phyloP scores from a whole-genome alignment of 2,329 filamentous ascomycete genomes.

The Hypocreales sp. region DNA sequence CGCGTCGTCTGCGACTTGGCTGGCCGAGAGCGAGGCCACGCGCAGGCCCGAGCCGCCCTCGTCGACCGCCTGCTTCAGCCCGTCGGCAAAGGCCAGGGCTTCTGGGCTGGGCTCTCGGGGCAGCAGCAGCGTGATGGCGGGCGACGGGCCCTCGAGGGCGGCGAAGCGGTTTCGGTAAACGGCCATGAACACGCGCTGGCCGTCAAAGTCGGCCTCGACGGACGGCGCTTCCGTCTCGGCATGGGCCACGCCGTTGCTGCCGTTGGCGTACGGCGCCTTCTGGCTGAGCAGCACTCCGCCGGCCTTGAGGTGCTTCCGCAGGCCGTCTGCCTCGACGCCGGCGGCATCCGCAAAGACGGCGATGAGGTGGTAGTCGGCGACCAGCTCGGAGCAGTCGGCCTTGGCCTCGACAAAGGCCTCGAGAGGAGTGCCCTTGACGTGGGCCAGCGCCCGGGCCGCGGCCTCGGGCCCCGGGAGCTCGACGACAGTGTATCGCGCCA shows the following conservation, averaged over 20 bases:
- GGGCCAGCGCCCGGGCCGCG: slow-evolving; percentile 1
- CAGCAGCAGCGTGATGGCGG: slow-evolving; percentile 7
- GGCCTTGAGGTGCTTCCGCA: slow-evolving; percentile 11
- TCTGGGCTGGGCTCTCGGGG: background rate
- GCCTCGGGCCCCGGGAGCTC: slow-evolving; percentile 3
- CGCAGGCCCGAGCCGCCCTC: background rate
- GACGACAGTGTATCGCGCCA: slow-evolving; percentile 18
- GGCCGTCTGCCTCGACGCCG: slow-evolving; percentile 3
- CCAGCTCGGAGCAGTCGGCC: slow-evolving; percentile 6
- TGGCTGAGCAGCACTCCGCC: slow-evolving; percentile 14
- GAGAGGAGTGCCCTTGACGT: slow-evolving; percentile 5
- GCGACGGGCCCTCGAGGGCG: background rate
- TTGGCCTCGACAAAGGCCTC: slow-evolving; percentile 14
- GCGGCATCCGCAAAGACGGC: slow-evolving; percentile 8
- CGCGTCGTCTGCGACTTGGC: slow-evolving; percentile 4
- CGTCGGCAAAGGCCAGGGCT: background rate
- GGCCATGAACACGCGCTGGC: background rate
- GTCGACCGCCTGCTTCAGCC: background rate
- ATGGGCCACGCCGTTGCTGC: background rate
- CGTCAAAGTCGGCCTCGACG: background rate
- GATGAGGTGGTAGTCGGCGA: slow-evolving; percentile 18
- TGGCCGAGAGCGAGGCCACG: slow-evolving; percentile 2
- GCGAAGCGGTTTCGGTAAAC: slow-evolving; percentile 2
- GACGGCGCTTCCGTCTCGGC: too few relatives aligned
- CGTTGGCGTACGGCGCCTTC: background rate